phyloP scores from a whole-genome alignment of 2,329 filamentous ascomycete species.

The Catunica adiposa region DNA sequence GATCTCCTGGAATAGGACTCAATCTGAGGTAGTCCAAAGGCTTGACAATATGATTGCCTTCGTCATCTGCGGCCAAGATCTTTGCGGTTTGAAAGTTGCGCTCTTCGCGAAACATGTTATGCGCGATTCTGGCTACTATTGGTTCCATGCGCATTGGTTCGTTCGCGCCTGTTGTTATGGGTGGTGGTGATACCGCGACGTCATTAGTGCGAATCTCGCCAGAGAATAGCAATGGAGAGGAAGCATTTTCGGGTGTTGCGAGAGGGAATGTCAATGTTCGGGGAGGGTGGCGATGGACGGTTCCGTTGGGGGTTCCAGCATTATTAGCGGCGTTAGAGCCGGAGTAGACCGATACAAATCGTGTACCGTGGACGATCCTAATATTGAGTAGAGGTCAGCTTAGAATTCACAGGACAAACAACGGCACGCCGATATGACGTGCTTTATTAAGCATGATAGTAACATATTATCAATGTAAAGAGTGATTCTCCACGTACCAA shows the following conservation, averaged over 20 bases:
- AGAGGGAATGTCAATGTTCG: slow-evolving; percentile 14
- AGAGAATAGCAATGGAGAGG: slow-evolving; percentile 15
- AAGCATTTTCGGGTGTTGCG: slow-evolving; percentile 17
- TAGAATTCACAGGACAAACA: no score
- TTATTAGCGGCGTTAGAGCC: slow-evolving; percentile 27
- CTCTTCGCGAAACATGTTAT: slow-evolving; percentile 68
- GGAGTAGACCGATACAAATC: slow-evolving; percentile 29
- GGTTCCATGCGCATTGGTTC: slow-evolving; percentile 34
- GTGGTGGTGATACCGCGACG: slow-evolving; percentile 22
- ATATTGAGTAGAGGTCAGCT: neutral
- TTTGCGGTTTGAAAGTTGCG: slow-evolving; percentile 73
- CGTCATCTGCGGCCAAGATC: slow-evolving; percentile 55
- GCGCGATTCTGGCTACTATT: slow-evolving; percentile 69
- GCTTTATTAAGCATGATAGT: no score
- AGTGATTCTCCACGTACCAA: slow-evolving; percentile 39
- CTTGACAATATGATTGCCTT: slow-evolving; percentile 59
- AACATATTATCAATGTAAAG: neutral
- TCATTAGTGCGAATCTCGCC: slow-evolving; percentile 27
- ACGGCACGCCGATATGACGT: no score
- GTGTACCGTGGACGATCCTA: slow-evolving; percentile 52
- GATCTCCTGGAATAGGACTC: slow-evolving; percentile 49
- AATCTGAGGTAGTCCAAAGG: slow-evolving; percentile 67
- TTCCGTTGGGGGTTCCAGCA: slow-evolving; percentile 24
- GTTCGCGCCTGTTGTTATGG: slow-evolving; percentile 20
- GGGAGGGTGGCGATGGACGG: slow-evolving; percentile 25